Base-by-base conservation (phyloP, 2,329 filamentous ascomycete genomes). In the Xylariaceae sp. region DNA sequence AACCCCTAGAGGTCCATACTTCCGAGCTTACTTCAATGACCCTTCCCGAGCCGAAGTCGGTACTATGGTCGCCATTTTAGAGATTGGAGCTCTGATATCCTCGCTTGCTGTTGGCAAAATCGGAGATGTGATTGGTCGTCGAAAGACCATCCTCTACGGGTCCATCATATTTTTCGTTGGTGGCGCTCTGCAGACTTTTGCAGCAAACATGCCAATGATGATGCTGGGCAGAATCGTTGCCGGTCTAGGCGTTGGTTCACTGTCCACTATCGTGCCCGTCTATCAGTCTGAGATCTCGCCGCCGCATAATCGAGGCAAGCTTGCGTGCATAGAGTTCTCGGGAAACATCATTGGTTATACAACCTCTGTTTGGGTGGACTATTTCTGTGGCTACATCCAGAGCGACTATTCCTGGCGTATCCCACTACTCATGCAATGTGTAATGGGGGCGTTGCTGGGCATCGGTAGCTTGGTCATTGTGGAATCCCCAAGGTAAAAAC, bases 321-420 rank as follows among this genome's bases (percentile, higher is more conserved):
- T 99, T 54, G 94, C 92, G 19, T 97, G 94, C 68, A 97, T 99
- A 58, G 94, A 99, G 68, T 99, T 97, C 65, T 92, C 92, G 0
- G 94, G 94, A 47, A 99, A 99, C 70, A 95, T 99, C 56, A 86
- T 89, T 53, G 94, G 94, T 31, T 99, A 99, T 67, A 87, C 92
- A 47, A 90, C 90, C 46, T 97, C 92, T 60, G 92, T 97, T 18
- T 99, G 94, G 94, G 92, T 97, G 27, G 94, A 99, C 69, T 99
- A 97, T 71, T 92, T 94, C 62, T 96, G 91, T 71, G 94, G 89
- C 50, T 96, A 79, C 66, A 97, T 99, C 65, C 71, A 89, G 54
- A 89, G 77, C 62, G 76, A 97, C 67, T 79, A 86, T 73, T 90
- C 94, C 2, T 99, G 94, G 94, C 87, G 94, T 43, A 62, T 96